Percentiles rank a stretch among this genome's conserved stretches.
These are phyloP conservation scores for Ascochyta pisi DNA, from an alignment of 2,329 filamentous ascomycete species.

Conservation along the genomic window DNA sequence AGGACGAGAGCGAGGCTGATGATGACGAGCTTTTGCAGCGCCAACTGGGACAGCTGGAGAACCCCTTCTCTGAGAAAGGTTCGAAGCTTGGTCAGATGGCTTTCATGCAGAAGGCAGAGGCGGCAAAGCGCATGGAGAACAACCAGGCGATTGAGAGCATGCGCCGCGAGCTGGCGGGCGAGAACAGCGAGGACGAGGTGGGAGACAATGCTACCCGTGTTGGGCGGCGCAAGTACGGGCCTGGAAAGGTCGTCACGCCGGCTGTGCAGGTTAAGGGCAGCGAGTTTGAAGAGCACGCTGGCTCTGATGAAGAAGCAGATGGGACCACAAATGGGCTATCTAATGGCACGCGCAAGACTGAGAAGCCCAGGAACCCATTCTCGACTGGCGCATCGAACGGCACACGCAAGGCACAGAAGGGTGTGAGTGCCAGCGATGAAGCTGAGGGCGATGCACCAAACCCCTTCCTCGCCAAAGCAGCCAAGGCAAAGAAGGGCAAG, in stretches of 20 bases:
- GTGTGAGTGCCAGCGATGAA: neutral
- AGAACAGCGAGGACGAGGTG: constrained; percentile 59
- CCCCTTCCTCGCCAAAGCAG: constrained; percentile 45
- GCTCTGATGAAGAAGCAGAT: constrained; percentile 54
- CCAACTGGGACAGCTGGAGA: constrained; percentile 48
- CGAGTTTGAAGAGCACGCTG: constrained; percentile 68
- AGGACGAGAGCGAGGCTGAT: constrained; percentile 66
- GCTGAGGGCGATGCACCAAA: constrained; percentile 24
- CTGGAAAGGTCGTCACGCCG: constrained; percentile 45
- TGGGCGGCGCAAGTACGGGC: constrained; percentile 75
- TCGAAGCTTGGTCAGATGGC: constrained; percentile 82
- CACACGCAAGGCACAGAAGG: constrained; percentile 18
- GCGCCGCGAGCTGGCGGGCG: constrained; percentile 70
- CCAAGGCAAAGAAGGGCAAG: constrained; percentile 35
- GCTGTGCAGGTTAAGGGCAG: constrained; percentile 48
- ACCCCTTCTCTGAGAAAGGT: constrained; percentile 63
- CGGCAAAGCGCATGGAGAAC: constrained; percentile 77
- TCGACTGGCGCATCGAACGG: constrained; percentile 26
- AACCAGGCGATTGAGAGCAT: constrained; percentile 70
- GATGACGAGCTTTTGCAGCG: constrained; percentile 47
- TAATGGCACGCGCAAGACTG: constrained; percentile 9
- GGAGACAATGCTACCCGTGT: constrained; percentile 64
- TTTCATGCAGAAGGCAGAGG: constrained; percentile 93
- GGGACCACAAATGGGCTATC: constrained; percentile 15
- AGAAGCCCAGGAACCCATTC: constrained; percentile 22